phyloP scores from a whole-genome alignment of 1,284 basidiomycete genomes.

The Chondrostereum purpureum region DNA sequence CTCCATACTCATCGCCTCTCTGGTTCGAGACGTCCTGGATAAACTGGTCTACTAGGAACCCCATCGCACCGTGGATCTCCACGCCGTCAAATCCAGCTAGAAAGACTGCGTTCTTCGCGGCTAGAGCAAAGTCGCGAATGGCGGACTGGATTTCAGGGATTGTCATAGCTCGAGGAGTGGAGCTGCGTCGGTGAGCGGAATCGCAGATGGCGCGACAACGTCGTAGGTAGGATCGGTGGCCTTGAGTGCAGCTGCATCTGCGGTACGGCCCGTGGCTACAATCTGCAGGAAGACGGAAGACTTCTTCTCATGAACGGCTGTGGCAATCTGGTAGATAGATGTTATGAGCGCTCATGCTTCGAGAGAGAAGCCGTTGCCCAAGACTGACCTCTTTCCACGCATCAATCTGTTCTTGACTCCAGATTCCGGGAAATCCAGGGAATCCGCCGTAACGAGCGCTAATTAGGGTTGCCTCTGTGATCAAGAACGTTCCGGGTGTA shows the following conservation, averaged over 20 bases:
- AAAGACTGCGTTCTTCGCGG: slow-evolving; percentile 47
- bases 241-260: slow-evolving; percentile 16
- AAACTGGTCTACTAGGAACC: slow-evolving; percentile 39
- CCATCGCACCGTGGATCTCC: slow-evolving; percentile 49
- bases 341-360: no score
- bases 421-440: slow-evolving; percentile 31
- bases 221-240: slow-evolving; percentile 11
- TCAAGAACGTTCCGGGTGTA: slow-evolving; percentile 34
- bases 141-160: slow-evolving; percentile 49
- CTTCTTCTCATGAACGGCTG: slow-evolving; percentile 31
- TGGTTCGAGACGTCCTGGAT: slow-evolving; percentile 37
- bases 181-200: slow-evolving; percentile 29
- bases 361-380: no score
- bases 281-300: slow-evolving; percentile 40
- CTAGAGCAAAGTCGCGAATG: slow-evolving; percentile 52
- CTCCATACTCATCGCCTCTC: slow-evolving; percentile 51
- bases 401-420: slow-evolving; percentile 32
- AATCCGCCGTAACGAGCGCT: slow-evolving; percentile 27
- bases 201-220: slow-evolving; percentile 33
- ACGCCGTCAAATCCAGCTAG: slow-evolving; percentile 58
- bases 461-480: slow-evolving; percentile 40
- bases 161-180: slow-evolving; percentile 29
- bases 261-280: slow-evolving; percentile 39
- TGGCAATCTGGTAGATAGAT: slow-evolving; percentile 21
- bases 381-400: slow-evolving; percentile 35